Evolutionary conservation across 495 filamentous ascomycete species (phyloP).

Genomic region (Staphylotrichum longicolle): DNA sequence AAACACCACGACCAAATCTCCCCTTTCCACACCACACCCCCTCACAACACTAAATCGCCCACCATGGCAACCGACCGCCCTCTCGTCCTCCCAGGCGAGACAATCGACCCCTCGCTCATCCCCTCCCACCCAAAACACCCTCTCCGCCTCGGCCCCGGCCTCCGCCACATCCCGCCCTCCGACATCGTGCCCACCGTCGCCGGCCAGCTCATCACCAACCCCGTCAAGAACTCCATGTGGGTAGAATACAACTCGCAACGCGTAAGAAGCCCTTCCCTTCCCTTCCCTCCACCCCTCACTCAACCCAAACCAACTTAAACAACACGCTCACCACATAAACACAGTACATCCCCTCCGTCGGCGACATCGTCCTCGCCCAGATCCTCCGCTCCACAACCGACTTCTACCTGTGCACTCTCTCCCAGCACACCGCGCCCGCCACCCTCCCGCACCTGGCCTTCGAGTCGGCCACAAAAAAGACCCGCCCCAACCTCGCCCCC

Average conservation of each 20-base stretch:
- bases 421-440: conserved; percentile 68
- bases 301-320: not conserved
- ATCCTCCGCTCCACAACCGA: conserved; percentile 73
- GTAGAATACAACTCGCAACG: conserved; percentile 66
- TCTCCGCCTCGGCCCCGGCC: conserved; percentile 80
- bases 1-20: conserved; percentile 4
- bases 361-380: conserved; percentile 83
- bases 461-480: conserved; percentile 88
- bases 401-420: conserved; percentile 61
- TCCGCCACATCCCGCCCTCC: conserved; percentile 68
- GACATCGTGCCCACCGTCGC: conserved; percentile 72
- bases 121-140: conserved; percentile 62
- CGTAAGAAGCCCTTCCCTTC: conserved; percentile 37
- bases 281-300: not conserved
- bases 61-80: conserved; percentile 50
- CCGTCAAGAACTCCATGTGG: conserved; percentile 76
- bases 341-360: conserved; percentile 72
- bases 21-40: too few species aligned
- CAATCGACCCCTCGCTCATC: conserved; percentile 61
- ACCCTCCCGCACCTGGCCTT: conserved; percentile 84
- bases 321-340: not conserved
- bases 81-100: conserved; percentile 78
- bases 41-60: conserved; percentile 8
- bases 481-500: conserved; percentile 68
- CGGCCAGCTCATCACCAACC: conserved; percentile 74